Conservation (phyloP, 257 asterid genomes). For the Nicotiana tomentosiformis region DNA sequence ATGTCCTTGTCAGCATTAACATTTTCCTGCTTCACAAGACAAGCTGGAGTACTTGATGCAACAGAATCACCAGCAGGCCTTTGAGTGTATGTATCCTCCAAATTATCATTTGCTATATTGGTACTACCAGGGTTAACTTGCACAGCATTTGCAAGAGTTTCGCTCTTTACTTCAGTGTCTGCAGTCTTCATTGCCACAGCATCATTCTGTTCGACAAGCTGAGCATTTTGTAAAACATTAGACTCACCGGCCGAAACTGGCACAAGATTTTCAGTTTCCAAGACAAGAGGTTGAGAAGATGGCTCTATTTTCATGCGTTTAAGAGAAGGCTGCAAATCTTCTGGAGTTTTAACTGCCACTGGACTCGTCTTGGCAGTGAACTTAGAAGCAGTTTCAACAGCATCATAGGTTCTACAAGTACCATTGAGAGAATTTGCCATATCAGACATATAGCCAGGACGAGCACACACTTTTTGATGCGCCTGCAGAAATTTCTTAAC, state of each 20-base stretch:
- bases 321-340: conserved; percentile 57
- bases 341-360: conserved; percentile 44
- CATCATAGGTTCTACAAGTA: conserved; percentile 36
- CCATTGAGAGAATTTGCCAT: conserved; percentile 39
- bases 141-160: conserved; percentile 34
- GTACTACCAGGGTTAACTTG: conserved; percentile 34
- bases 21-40: conserved; percentile 37
- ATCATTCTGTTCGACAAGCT: conserved; percentile 33
- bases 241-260: conserved; percentile 37
- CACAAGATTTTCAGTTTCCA: conserved; percentile 36
- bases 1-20: conserved; percentile 52
- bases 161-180: conserved; percentile 46
- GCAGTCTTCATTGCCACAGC: conserved; percentile 44
- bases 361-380: conserved; percentile 30
- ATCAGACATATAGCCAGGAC: conserved; percentile 40
- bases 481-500: conserved; percentile 56
- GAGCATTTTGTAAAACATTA: conserved; percentile 31
- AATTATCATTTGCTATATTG: conserved; percentile 35
- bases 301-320: conserved; percentile 78
- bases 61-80: conserved; percentile 42
- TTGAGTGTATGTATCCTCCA: conserved; percentile 35
- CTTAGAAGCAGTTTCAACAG: conserved; percentile 44
- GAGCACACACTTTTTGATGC: conserved; percentile 41
- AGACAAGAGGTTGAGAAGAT: conserved; percentile 30
- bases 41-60: conserved; percentile 32